Evolutionary conservation across 2,329 filamentous ascomycete genomes (phyloP), one percentile per base, ranked within the genome.

Genomic region (Endothia cerciana): DNA sequence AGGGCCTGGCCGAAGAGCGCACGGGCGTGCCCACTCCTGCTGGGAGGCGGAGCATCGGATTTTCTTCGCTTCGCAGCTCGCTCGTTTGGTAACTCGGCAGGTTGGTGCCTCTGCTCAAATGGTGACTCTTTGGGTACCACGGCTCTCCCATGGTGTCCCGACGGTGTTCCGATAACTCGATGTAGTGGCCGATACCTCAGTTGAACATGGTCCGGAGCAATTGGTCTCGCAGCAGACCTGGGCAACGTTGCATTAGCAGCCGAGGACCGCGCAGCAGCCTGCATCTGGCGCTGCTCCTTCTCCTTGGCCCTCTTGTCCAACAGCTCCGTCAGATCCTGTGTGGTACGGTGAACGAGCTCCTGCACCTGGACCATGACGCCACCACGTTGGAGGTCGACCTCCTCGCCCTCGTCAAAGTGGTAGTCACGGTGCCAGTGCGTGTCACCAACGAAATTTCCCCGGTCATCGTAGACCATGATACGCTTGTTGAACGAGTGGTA

Each of bases 401-500:
- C 93, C 68, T 97, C 92, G 6, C 93, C 94, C 66, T 95, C 91
- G 41, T 86, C 86, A 28, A 97, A 80, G n/a, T 86, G 84, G 45
- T 84, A 85, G 62, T 86, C 84, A 56, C 88, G 84, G 53, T 88
- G 87, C 89, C 91, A 95, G 77, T 97, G 92, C 40, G 88, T 87
- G 75, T 97, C 94, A 3, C 93, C 94, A 36, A 97, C 85, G 70
- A 90, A 92, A 74, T 94, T 92, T 0, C 91, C 88, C 2, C 86
- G 82, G 57, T 92, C 88, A 75, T 97, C 93, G 72, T 95, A 94
- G 7, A 96, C 91, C 92, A 97, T 96, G 67, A 95, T 82, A 4
- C 92, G 88, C 74, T 89, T 92, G 80, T 97, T 97, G 85, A 97
- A 97, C 0, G 91, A 90, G 74, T 97, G 94, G 70, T 90, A 97